Evolutionary conservation across 176 grass and related monocot genomes (phyloP).

Genomic region (Oryza meridionalis): DNA sequence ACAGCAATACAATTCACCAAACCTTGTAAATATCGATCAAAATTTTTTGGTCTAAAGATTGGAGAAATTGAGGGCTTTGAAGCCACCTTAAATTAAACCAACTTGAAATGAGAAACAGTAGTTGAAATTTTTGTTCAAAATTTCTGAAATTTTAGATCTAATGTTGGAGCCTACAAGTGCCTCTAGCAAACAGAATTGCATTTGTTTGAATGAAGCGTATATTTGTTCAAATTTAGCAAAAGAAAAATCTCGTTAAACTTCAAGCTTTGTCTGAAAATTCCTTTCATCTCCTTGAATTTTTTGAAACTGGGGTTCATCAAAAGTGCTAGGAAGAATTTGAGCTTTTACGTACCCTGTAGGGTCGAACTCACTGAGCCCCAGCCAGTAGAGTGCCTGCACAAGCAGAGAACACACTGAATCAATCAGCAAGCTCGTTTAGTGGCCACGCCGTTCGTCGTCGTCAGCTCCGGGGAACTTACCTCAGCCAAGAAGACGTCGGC

Average conservation of each 20-base stretch:
- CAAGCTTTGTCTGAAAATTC: too few species aligned
- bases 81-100: background rate
- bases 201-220: too few species aligned
- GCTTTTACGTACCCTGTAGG: conserved; percentile 39
- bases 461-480: conserved; percentile 20
- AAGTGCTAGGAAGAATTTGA: background rate
- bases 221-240: too few species aligned
- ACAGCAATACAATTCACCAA: too few species aligned
- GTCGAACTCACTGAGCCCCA: conserved; percentile 46
- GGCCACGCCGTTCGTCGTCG: background rate
- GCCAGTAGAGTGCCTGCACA: conserved; percentile 48
- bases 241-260: too few species aligned
- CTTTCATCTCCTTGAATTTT: too few species aligned
- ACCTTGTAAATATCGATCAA: background rate
- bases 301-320: too few species aligned
- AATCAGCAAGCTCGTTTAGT: background rate
- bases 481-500: conserved; percentile 55
- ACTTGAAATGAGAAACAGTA: background rate
- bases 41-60: background rate
- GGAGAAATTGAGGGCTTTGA: background rate
- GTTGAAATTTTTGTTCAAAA: too few species aligned
- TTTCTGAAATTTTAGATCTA: too few species aligned
- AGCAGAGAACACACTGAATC: background rate
- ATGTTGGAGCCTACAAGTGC: too few species aligned
- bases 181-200: too few species aligned